Evolutionary conservation across 2,329 filamentous ascomycete species (phyloP), one percentile per base, ranked within the genome.

Genomic region (Aspergillus carbonarius): DNA sequence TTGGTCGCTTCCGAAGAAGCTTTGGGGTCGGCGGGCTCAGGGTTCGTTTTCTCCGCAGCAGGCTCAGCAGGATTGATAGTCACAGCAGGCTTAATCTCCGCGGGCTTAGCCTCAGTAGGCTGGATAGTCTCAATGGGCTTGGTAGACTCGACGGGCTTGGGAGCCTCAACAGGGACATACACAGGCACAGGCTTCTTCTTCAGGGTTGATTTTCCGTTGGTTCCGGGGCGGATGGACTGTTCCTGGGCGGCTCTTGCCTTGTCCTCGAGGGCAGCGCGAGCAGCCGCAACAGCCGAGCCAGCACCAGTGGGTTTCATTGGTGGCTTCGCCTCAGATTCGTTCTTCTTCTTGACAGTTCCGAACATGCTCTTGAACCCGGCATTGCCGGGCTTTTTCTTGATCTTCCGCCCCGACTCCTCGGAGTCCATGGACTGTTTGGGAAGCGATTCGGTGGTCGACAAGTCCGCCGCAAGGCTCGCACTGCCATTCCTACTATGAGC

Each of bases 361-460:
- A 80, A 80, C 65, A 80, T 73, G 42, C 69, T 72, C 68, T 79
- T 79, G 57, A 80, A 73, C n/a, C 74, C 74, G 12, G 72, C 65
- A 56, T 74, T 76, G 50, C 68, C 72, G 23, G 69, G 63, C 62
- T 78, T 79, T 69, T 79, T 80, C 65, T 75, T 75, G 48, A 77
- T 65, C 68, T 80, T 82, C 67, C 75, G 78, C 39, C 67, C 65
- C 9, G 69, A 66, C 4, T 76, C 72, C 7, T 73, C 72, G 6
- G 68, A 68, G 7, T 70, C 69, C 37, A 60, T 61, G 4, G 72
- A 70, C 55, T 72, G 69, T 63, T 73, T 70, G 60, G 71, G 67
- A 59, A 73, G 66, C 17, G 72, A 64, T 42, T 74, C 72, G 5
- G 64, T 55, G 25, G 63, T 55, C 44, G 65, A 56, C 57, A 66